Evolutionary conservation across 1,139 yeast species (phyloP).

Genomic region (Suhomyces atakaporum): DNA sequence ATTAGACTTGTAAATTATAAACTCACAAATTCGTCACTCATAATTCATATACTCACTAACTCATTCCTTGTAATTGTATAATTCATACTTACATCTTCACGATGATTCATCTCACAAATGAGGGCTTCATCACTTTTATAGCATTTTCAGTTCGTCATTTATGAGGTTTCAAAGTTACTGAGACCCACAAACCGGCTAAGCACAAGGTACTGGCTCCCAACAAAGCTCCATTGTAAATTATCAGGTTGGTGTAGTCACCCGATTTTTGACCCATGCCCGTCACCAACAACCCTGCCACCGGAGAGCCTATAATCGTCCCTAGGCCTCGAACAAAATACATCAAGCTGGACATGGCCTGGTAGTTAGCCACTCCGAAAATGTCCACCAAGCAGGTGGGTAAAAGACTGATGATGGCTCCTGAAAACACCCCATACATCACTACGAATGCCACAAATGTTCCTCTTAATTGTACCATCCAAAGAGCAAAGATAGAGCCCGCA

Average conservation of each 20-base stretch:
- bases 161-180: no score
- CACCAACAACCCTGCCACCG: constrained; percentile 34
- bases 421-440: constrained; percentile 37
- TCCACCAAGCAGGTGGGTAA: constrained; percentile 43
- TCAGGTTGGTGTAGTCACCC: constrained; percentile 24
- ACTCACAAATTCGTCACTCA: no score
- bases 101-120: no score
- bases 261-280: constrained; percentile 17
- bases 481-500: constrained; percentile 30
- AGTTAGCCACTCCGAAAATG: constrained; percentile 36
- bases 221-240: constrained; percentile 29
- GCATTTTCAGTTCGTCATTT: no score
- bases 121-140: no score
- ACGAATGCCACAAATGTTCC: constrained; percentile 38
- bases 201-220: constrained; percentile 23
- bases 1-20: no score
- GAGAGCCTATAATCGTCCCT: constrained; percentile 36
- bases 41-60: no score
- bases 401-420: constrained; percentile 41
- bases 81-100: no score
- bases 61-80: no score
- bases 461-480: constrained; percentile 34
- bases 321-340: constrained; percentile 35
- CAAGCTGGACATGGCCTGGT: constrained; percentile 27
- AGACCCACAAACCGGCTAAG: constrained; percentile 14